Conservation (phyloP, 139 green algal species). For the Tetraselmis chui region DNA sequence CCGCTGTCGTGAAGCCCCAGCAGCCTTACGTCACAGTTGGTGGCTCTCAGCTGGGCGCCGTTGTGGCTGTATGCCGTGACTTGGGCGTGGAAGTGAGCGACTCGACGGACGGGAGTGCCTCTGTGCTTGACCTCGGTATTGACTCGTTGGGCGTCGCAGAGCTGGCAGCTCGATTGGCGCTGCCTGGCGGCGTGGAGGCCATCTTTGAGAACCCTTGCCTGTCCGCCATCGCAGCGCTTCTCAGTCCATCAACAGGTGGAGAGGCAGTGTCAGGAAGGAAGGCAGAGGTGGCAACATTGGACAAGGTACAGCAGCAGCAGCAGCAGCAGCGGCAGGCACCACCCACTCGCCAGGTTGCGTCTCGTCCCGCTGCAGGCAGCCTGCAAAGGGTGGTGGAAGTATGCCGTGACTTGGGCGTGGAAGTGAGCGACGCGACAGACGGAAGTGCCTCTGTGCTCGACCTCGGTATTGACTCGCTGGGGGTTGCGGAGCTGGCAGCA, state of each 20-base stretch:
- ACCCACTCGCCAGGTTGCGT: too few relatives aligned
- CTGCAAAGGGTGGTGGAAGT: neutral
- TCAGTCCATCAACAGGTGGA: too few relatives aligned
- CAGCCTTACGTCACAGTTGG: too few relatives aligned
- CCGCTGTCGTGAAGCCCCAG: too few relatives aligned
- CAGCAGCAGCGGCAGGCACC: too few relatives aligned
- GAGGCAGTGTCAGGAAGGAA: too few relatives aligned
- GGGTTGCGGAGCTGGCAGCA: neutral
- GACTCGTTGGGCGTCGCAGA: neutral
- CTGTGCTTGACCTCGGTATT: neutral
- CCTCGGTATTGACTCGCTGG: neutral
- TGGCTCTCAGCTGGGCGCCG: too few relatives aligned
- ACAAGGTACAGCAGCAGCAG: too few relatives aligned
- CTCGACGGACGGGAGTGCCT: neutral
- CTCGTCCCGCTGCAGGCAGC: too few relatives aligned
- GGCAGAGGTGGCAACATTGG: too few relatives aligned
- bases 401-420: neutral
- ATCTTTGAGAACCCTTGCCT: neutral
- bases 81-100: neutral
- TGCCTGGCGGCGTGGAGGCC: neutral
- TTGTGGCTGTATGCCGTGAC: neutral
- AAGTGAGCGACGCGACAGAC: neutral
- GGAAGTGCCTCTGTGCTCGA: neutral
- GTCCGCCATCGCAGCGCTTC: neutral
- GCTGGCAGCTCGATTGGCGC: neutral